Evolutionary conservation across 805 yeast genomes (phyloP).

Genomic region (Nakazawaea molendinolei): DNA sequence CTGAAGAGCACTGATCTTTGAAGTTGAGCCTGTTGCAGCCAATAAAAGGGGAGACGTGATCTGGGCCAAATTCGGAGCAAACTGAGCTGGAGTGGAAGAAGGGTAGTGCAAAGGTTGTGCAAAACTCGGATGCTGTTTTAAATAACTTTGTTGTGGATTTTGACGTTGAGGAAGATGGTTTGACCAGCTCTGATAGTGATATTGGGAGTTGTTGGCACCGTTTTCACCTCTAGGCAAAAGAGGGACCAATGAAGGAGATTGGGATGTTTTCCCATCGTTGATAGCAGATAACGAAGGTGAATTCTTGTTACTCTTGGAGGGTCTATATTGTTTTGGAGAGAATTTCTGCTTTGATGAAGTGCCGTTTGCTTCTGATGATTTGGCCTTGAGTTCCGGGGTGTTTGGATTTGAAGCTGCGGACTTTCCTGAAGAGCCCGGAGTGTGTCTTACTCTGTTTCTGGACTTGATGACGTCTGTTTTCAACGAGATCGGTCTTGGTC

Average conservation of each 20-base stretch:
- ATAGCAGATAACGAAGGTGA: constrained; percentile 11
- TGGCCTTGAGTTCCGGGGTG: constrained; percentile 51
- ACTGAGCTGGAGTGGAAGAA: constrained; percentile 62
- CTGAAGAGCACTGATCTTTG: constrained; percentile 32
- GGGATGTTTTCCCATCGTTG: background rate
- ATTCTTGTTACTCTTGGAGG: constrained; percentile 14
- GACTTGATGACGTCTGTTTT: constrained; percentile 91
- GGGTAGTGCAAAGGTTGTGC: constrained; percentile 62
- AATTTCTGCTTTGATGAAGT: constrained; percentile 19
- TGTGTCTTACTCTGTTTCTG: constrained; percentile 73
- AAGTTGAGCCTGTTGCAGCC: constrained; percentile 37
- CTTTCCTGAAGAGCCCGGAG: constrained; percentile 11
- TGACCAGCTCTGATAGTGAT: constrained; percentile 15
- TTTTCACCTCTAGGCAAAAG: constrained; percentile 31
- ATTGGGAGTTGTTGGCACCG: constrained; percentile 13
- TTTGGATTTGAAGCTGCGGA: constrained; percentile 34
- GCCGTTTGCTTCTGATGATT: constrained; percentile 26
- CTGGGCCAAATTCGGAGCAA: constrained; percentile 55
- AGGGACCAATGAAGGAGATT: constrained; percentile 34
- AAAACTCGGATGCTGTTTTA: constrained; percentile 15
- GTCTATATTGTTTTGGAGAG: constrained; percentile 31
- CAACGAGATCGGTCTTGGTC: constrained; percentile 85
- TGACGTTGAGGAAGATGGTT: constrained; percentile 12
- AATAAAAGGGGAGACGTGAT: constrained; percentile 61
- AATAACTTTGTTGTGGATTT: constrained; percentile 14